Percentiles rank a stretch among this genome's conserved stretches.
Conservation (phyloP, 2,329 filamentous ascomycete genomes). For the Thelonectria blattea region DNA sequence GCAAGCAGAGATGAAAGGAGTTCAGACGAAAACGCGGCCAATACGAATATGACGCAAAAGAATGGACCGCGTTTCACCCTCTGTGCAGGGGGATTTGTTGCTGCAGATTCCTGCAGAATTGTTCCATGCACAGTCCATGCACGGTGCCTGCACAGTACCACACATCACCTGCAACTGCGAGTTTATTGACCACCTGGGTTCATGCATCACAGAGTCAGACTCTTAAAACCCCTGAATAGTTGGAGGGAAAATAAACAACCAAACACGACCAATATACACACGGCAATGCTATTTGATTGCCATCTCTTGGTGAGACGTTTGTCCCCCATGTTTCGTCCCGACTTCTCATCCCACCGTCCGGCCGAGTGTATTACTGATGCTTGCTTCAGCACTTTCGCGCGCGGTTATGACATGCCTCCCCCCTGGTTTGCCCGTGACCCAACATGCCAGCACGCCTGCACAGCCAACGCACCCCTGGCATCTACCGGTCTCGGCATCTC, state of each 20-base stretch:
- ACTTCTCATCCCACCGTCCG: neutral
- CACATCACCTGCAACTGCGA: no score
- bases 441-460: conserved; percentile 6
- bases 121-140: no score
- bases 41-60: neutral
- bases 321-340: neutral
- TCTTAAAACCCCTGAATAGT: neutral
- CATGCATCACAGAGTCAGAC: no score
- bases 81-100: neutral
- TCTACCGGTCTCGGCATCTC: neutral
- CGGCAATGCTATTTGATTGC: neutral
- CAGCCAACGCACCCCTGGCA: neutral
- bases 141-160: no score
- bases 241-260: neutral
- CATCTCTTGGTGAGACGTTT: neutral
- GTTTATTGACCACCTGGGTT: no score
- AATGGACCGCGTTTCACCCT: neutral
- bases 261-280: neutral
- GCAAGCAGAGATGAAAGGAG: neutral
- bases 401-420: conserved; percentile 3
- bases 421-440: neutral
- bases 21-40: neutral
- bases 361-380: conserved; percentile 6
- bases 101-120: no score
- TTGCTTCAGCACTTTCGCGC: conserved; percentile 2